Evolutionary conservation across 2,329 filamentous ascomycete genomes (phyloP), one percentile per base, ranked within the genome.

Genomic region (Lasiodiplodia gonubiensis): DNA sequence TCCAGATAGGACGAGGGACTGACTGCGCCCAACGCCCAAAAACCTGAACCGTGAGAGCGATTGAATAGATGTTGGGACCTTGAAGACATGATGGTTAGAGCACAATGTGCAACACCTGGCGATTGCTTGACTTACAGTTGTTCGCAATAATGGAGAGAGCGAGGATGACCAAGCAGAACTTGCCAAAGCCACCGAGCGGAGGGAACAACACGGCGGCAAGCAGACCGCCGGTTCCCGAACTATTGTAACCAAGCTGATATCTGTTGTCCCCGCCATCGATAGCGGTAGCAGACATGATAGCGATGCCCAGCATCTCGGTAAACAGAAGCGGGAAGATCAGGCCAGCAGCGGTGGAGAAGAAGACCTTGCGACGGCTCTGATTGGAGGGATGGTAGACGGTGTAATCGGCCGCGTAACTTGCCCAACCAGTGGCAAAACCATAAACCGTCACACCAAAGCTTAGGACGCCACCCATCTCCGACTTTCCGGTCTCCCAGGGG

Each of bases 361-460:
- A 94, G 69, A 93, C 83, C 69, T 88, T 88, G 51, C 76, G 76
- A 25, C 87, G 84, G 35, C 86, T 85, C 49, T 88, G 87, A 27
- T 79, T 83, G 2, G 83, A 81, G 0, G 91, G 90, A 72, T 93
- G 91, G 78, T 94, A 94, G 61, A 92, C 90, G 25, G 90, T 92
- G 77, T 93, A 94, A 74, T 94, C 92, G 10, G 90, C 89, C 0
- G 91, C 90, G 68, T 89, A 91, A 7, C 86, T 86, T 1, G 89
- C 88, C 91, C 92, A 95, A 67, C 92, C 86, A 2, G 90, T 89
- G 21, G 89, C 85, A 74, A 91, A 90, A 48, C 90, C 87, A 76
- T 88, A 90, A 39, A 93, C 82, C 21, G 89, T 85, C 14, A 89
- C 84, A 53, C 88, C 85, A 73, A 91, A 91, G 67, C 87, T 89